phyloP scores from a whole-genome alignment of 2,329 filamentous ascomycete species.

The Botrytis tulipae region DNA sequence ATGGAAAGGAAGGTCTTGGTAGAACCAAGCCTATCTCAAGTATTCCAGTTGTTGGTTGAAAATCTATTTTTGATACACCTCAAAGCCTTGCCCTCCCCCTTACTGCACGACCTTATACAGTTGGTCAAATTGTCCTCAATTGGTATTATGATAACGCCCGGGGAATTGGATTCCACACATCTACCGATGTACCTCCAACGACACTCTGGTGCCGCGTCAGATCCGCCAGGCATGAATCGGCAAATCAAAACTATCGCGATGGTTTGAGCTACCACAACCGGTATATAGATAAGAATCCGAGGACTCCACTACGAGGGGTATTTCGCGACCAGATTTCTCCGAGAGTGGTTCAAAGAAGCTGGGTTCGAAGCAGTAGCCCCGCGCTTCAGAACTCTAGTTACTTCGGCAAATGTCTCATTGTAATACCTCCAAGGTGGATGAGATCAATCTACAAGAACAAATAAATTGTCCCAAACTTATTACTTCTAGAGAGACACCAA shows the following conservation, averaged over 20 bases:
- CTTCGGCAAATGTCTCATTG: background rate
- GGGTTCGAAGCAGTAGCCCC: background rate
- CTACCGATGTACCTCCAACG: constrained; percentile 57
- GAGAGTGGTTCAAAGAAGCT: constrained; percentile 44
- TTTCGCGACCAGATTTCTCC: constrained; percentile 49
- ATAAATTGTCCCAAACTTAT: constrained; percentile 58
- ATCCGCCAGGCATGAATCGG: constrained; percentile 53
- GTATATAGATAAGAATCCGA: constrained; percentile 52
- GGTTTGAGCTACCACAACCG: constrained; percentile 52
- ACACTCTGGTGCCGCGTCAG: constrained; percentile 54
- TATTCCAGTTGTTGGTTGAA: constrained; percentile 28
- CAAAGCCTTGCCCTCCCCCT: too few relatives aligned
- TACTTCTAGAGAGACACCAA: constrained; percentile 40
- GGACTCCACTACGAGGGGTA: constrained; percentile 47
- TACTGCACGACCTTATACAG: background rate
- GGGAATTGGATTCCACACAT: constrained; percentile 59
- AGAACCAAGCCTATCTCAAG: constrained; percentile 56
- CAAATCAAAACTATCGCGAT: constrained; percentile 52
- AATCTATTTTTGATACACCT: background rate
- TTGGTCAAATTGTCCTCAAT: background rate
- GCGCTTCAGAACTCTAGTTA: constrained; percentile 26
- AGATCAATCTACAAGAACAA: background rate
- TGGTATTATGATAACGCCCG: constrained; percentile 47
- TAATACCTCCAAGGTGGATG: background rate
- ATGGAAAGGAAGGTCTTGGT: constrained; percentile 86